Base-by-base conservation (phyloP, 257 asterid species). In the Fraxinus cuspidata region DNA sequence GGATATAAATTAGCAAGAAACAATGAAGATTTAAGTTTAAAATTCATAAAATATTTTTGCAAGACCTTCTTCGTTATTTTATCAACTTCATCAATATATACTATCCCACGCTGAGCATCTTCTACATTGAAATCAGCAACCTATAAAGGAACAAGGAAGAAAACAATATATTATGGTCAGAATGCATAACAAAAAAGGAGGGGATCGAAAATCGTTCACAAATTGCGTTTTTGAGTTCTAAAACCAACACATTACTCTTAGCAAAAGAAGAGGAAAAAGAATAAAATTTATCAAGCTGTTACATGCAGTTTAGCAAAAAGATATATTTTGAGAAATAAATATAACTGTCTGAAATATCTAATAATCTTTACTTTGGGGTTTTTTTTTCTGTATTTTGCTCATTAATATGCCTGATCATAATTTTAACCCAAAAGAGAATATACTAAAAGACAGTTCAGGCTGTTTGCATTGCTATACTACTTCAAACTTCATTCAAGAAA, bases 11-110 rank as follows among this genome's bases (percentile, higher is more conserved):
- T 76, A 80, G 77, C 77, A 80, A 82, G 72, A 21, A 82, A 80
- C 47, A 80, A 64, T 21, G 79, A 77, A 77, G 70, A 74, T 37
- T 60, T 78, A 35, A 51, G 80, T 72, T 71, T 49, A 19, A 67
- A 16, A 23, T 51, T 63, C 72, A 73, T 32, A 69, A 38, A 74
- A 74, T 56, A 71, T 79, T 82, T 73, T 82, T 73, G 78, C 42
- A 72, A 23, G 70, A 92, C 98, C 97, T 92, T 94, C 86, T 94
- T 94, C 38, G 94, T 92, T 86, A 94, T 94, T 88, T 94, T 94
- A 82, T 94, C 98, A 85, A 94, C 90, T 88, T 94, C 98, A 85
- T 94, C 98, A 42, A 94, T 86, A 85, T 94, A 94, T 76, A 92
- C 94, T 77, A 94, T 90, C 80, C 98, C 98, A 79, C 83, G 92